Base-by-base conservation (phyloP, 2,329 filamentous ascomycete species). In the Arthrobotrys iridis region DNA sequence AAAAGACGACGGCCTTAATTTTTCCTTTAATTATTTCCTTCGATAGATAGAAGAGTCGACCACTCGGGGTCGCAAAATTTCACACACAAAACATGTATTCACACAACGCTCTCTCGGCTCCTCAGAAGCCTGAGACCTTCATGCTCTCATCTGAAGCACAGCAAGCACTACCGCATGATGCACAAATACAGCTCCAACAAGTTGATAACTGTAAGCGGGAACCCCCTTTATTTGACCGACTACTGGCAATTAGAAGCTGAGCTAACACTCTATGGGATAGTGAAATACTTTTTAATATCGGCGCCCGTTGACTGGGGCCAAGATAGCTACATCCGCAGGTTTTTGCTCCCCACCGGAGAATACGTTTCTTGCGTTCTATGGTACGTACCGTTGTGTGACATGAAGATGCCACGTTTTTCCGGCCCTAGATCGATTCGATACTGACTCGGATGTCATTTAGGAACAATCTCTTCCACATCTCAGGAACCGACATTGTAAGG, bases 381-480 rank as follows among this genome's bases (percentile, higher is more conserved):
- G 90, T 91, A 82, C 80, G 85, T 72, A 28, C 33, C 65, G n/a
- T 80, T 83, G 78, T 84, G 80, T 59, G 55, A 30, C 45, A 26
- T n/a, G n/a, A n/a, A n/a, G n/a, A n/a, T n/a, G n/a, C n/a, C n/a
- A n/a, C 1, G 22, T 28, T 7, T 22, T 7, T 24, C 4, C n/a
- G 33, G 37, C 10, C 28, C 50, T 55, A 55, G 50, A 55, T 22
- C 11, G n/a, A n/a, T 37, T 8, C 13, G 7, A 4, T 22, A 37
- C 50, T 55, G 10, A 55, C 18, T 37, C 8, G 28, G 30, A 35
- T 35, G 8, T 2, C 13, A 55, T 58, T 43, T 81, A 91, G 89
- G 93, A 98, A 94, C 87, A 98, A 97, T 82, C 91, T 99, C 80
- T 99, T 99, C 83, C 95, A 99, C 87, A 96, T 99, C 81, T 98